Evolutionary conservation across 306 rosid species (phyloP), one percentile per base, ranked within the genome.

Genomic region (Trichosanthes cucumerina): DNA sequence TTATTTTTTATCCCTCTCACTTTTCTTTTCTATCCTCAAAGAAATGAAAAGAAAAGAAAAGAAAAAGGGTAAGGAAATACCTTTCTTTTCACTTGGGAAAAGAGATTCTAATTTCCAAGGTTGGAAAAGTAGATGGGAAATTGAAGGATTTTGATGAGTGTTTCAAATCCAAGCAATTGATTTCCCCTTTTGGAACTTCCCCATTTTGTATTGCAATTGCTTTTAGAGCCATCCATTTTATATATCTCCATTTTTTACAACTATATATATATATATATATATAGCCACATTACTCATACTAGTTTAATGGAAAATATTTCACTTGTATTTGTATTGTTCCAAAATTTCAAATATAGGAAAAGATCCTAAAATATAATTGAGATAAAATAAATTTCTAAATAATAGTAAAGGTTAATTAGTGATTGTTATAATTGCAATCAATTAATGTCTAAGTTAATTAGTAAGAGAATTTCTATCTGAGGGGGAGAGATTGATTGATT

Each of bases 141-240:
- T 70, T 21, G 36, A 70, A 26, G 66, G 33, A 28, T 43, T 23
- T 70, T 70, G 21, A 23, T 70, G 54, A 70, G 11, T 41, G 36
- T 70, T 70, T 70, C 11, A 70, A 65, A 70, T 70, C 76, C 76
- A 70, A 65, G 49, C 54, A 70, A 70, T 70, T 70, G 36, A 43
- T 43, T 43, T 43, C 43, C 18, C 52, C 52, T 44, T 69, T 70
- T 43, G 34, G 34, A 69, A 69, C 52, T 69, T 69, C 76, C 43
- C 36, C 76, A 70, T 70, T 21, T 43, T 70, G 19, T 70, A 43
- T 70, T 21, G 5, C n/a, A 41, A 43, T 43, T 70, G 56, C 76
- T 41, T 21, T 24, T 41, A 69, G 41, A 44, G 8, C n/a, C 34
- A 21, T 43, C 4, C 11, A 11, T 69, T 38, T 16, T 63, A 18